Conservation (phyloP, 2,329 filamentous ascomycete genomes). For the Verticillium albo-atrum region DNA sequence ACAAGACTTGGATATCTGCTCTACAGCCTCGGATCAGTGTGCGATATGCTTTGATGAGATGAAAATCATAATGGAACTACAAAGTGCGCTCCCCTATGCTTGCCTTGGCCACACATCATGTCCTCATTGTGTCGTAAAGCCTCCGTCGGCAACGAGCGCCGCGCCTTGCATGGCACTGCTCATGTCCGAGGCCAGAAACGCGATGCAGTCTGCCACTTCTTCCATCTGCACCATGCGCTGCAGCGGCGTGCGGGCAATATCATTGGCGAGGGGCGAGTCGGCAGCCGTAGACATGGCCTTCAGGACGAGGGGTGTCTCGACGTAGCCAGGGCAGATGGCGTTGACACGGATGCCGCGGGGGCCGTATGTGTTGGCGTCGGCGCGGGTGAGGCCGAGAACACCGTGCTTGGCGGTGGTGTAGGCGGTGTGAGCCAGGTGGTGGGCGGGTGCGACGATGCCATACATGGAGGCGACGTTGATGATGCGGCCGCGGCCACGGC, state of each 20-base stretch:
- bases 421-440: conserved; percentile 32
- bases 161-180: conserved; percentile 49
- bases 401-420: conserved; percentile 50
- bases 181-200: conserved; percentile 46
- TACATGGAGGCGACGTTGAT: conserved; percentile 51
- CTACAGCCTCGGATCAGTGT: not conserved
- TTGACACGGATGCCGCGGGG: conserved; percentile 51
- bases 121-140: conserved; percentile 25
- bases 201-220: conserved; percentile 49
- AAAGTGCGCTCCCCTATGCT: not conserved
- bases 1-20: not conserved
- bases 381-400: conserved; percentile 47
- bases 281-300: conserved; percentile 15
- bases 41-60: not conserved
- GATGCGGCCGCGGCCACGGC: conserved; percentile 43
- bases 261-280: conserved; percentile 25
- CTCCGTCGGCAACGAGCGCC: conserved; percentile 42
- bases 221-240: conserved; percentile 41
- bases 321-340: conserved; percentile 53
- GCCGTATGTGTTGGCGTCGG: conserved; percentile 49
- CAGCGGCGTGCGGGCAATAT: conserved; percentile 41
- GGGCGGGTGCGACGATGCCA: conserved; percentile 37
- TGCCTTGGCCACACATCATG: not conserved
- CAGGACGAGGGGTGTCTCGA: conserved; percentile 34
- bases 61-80: not conserved